Base-by-base conservation (phyloP, 805 yeast genomes). In the Suhomyces xylopsoci region DNA sequence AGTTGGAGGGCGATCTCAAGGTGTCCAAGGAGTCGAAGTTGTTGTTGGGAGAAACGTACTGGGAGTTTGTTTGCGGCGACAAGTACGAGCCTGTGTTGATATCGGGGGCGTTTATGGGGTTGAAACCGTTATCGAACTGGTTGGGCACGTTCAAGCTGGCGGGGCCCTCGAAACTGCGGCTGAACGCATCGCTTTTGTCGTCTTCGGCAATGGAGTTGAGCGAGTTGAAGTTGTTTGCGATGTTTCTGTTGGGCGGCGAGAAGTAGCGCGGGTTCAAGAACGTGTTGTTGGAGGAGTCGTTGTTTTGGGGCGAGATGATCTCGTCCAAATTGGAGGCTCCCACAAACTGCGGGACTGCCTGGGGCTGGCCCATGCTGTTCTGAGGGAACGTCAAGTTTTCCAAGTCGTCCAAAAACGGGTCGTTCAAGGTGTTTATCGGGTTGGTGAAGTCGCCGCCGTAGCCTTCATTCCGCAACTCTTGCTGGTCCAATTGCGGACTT, bases 211-310 rank as follows among this genome's bases (percentile, higher is more conserved):
- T 72, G 2, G 73, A 58, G 51, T 69, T 67, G 42, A 72, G 63
- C 38, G 63, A 56, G 56, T 62, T 61, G 51, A 58, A 70, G 49
- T 63, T 59, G 51, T 55, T 55, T 14, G 30, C 30, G 12, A 61
- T 50, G 12, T 55, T 49, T 34, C 65, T 62, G 10, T 64, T 61
- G 9, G 70, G 66, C 3, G 80, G 80, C 4, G 77, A 72, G 49
- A 76, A 76, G 56, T 74, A 75, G 53, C 72, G 76, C 5, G 77
- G 65, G 38, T 70, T 68, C 25, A 69, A 53, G 45, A 71, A 71
- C 48, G 60, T 57, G 50, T 55, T 56, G 52, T 53, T 54, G 38
- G 10, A 7, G 19, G 49, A 7, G 7, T 36, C 43, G 24, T 34
- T 47, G 45, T 59, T 61, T 26, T 57, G 61, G 1, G 79, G 79